phyloP scores from a whole-genome alignment of 2,329 filamentous ascomycete species.

The Aureobasidium zeae region DNA sequence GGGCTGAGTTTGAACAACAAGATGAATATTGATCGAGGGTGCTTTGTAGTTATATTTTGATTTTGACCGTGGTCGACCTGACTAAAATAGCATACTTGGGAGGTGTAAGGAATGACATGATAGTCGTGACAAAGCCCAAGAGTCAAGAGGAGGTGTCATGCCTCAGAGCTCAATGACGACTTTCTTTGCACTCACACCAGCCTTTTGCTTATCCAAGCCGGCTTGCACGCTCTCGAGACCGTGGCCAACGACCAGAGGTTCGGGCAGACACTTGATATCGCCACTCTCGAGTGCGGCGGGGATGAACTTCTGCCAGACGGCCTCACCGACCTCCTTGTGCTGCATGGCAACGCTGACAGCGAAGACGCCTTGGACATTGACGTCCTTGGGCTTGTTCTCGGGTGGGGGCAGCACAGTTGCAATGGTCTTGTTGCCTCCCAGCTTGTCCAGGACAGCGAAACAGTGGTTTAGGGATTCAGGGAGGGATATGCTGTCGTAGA shows the following conservation, averaged over 20 bases:
- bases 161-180: constrained; percentile 27
- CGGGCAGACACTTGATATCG: constrained; percentile 26
- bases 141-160: no score
- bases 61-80: no score
- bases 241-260: constrained; percentile 31
- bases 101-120: no score
- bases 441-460: constrained; percentile 17
- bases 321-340: constrained; percentile 23
- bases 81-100: no score
- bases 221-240: constrained; percentile 31
- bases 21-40: no score
- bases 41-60: no score
- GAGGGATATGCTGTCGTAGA: constrained; percentile 32
- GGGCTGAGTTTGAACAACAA: no score
- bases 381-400: constrained; percentile 21
- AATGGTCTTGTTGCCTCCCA: constrained; percentile 17
- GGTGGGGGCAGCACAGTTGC: constrained; percentile 18
- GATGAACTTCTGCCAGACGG: constrained; percentile 28
- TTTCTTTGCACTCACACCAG: constrained; percentile 34
- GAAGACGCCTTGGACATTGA: constrained; percentile 25
- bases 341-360: constrained; percentile 17
- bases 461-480: constrained; percentile 16
- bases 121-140: no score
- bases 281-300: constrained; percentile 26
- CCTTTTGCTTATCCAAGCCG: constrained; percentile 30